These are phyloP conservation scores for Exophiala aquamarina DNA, from an alignment of 2,329 filamentous ascomycete genomes.

Conservation along the genomic window DNA sequence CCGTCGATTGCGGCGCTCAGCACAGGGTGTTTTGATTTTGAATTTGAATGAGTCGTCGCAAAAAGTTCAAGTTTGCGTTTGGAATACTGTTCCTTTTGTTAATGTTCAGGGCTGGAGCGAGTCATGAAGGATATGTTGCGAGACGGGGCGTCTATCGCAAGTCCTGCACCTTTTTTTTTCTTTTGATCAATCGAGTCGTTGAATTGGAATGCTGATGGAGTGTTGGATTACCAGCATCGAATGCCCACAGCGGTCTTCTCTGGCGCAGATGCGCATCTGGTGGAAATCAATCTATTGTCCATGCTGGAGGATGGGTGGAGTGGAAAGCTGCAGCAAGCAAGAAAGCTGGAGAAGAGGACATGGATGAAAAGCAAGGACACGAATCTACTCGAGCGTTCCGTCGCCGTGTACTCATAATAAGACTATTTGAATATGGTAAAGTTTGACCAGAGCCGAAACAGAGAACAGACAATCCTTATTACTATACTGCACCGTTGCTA, in stretches of 20 bases:
- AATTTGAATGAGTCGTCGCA: conserved; percentile 12
- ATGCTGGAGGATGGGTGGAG: neutral
- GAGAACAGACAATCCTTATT: neutral
- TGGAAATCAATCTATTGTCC: no score
- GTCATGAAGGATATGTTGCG: neutral
- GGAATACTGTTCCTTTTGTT: conserved; percentile 8
- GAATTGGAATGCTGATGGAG: no score
- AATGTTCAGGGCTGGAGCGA: conserved; percentile 4
- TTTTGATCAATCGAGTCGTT: no score
- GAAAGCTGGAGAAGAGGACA: neutral
- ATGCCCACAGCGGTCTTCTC: no score
- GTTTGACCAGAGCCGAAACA: neutral
- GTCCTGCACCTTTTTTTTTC: no score
- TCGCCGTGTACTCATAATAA: conserved; percentile 26
- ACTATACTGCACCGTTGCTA: no score
- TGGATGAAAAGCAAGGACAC: conserved; percentile 11
- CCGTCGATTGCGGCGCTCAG: conserved; percentile 14
- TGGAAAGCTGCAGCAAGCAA: neutral
- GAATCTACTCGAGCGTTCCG: conserved; percentile 17
- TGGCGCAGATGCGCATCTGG: no score
- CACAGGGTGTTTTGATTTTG: conserved; percentile 6
- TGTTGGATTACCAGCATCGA: no score
- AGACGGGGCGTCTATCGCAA: no score
- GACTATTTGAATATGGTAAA: conserved; percentile 11
- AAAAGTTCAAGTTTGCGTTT: conserved; percentile 20